Evolutionary conservation across 192 early-diverging fungal genomes (phyloP).

Genomic region (Rhizophagus clarus): DNA sequence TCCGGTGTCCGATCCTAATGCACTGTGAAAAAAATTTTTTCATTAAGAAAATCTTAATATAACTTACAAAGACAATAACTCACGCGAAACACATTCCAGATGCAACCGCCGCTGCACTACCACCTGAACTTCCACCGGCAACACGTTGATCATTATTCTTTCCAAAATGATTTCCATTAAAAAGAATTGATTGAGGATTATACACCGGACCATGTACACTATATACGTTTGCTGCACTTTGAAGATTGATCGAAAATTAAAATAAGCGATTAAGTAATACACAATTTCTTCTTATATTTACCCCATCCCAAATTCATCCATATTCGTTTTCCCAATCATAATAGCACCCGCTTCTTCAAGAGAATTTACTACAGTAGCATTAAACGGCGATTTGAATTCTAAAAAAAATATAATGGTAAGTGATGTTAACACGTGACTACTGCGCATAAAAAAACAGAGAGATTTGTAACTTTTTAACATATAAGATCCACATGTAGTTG

Average conservation of each 20-base stretch:
- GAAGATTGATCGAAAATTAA: not conserved
- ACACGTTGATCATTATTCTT: slow-evolving; percentile 42
- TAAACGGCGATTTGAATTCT: slow-evolving; percentile 70
- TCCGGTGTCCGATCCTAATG: slow-evolving; percentile 93
- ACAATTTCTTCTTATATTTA: slow-evolving; percentile 30
- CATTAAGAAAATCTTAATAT: not conserved
- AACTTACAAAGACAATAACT: slow-evolving; percentile 34
- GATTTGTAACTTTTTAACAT: slow-evolving; percentile 57
- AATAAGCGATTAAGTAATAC: not conserved
- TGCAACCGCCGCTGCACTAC: slow-evolving; percentile 89
- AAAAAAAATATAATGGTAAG: not conserved
- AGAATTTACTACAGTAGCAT: slow-evolving; percentile 71
- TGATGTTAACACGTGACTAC: not conserved
- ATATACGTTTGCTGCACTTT: slow-evolving; percentile 53
- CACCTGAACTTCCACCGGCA: slow-evolving; percentile 91
- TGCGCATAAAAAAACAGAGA: too few species aligned
- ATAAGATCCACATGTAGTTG: slow-evolving; percentile 77
- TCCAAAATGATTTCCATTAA: slow-evolving; percentile 9
- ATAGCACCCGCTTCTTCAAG: slow-evolving; percentile 64
- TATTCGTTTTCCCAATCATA: slow-evolving; percentile 82
- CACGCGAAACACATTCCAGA: slow-evolving; percentile 75
- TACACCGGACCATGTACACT: slow-evolving; percentile 43
- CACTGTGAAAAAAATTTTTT: slow-evolving; percentile 44
- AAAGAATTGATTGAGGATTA: slow-evolving; percentile 32
- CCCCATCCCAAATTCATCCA: slow-evolving; percentile 99